These are phyloP conservation scores for Orbilia ellipsospora DNA, from an alignment of 2,329 filamentous ascomycete species.

Conservation along the genomic window DNA sequence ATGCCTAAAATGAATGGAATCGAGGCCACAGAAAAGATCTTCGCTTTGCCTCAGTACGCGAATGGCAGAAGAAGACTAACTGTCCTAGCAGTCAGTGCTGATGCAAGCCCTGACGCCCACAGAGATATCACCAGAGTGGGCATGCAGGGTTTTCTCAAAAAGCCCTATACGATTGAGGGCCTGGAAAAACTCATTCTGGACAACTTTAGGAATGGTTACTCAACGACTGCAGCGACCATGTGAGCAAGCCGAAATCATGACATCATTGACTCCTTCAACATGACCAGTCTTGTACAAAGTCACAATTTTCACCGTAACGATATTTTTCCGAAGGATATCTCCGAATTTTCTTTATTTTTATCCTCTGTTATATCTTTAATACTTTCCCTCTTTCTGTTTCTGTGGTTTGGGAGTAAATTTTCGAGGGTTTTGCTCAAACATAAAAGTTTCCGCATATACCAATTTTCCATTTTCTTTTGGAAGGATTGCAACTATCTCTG, in stretches of 20 bases:
- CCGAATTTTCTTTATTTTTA: constrained; percentile 1
- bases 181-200: constrained; percentile 71
- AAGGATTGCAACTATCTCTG: not conserved
- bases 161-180: constrained; percentile 73
- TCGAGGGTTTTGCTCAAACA: constrained; percentile 42
- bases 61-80: constrained; percentile 61
- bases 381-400: constrained; percentile 19
- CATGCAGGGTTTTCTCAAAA: constrained; percentile 76
- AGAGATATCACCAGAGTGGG: constrained; percentile 71
- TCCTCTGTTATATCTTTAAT: constrained; percentile 9
- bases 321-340: constrained; percentile 10
- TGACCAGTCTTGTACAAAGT: constrained; percentile 27
- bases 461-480: constrained; percentile 5
- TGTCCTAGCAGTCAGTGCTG: constrained; percentile 74
- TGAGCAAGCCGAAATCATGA: not conserved
- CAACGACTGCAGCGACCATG: constrained; percentile 43
- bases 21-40: constrained; percentile 73
- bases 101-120: constrained; percentile 73
- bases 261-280: not conserved
- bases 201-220: constrained; percentile 46
- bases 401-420: constrained; percentile 36
- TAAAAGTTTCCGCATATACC: constrained; percentile 55
- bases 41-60: constrained; percentile 66
- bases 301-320: constrained; percentile 23
- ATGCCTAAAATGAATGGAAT: constrained; percentile 81